Conservation (phyloP, 2,329 filamentous ascomycete genomes). For the Xylaria sp. region DNA sequence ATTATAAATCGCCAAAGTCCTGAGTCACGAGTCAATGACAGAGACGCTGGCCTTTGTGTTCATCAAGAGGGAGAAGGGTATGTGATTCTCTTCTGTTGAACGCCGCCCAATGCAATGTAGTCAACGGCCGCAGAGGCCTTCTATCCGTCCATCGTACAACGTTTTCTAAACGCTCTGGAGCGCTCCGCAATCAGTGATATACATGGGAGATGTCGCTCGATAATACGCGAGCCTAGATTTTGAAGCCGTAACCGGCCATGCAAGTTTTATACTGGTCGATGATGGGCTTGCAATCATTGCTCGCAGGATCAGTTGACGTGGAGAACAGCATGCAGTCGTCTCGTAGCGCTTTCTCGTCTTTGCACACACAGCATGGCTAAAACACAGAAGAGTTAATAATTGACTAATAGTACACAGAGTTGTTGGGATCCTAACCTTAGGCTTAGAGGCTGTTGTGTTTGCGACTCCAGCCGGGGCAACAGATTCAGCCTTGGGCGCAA, state of each 20-base stretch:
- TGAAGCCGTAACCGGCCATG: slow-evolving; percentile 94
- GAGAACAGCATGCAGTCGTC: slow-evolving; percentile 99
- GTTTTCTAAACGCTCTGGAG: slow-evolving; percentile 1
- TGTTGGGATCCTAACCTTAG: slow-evolving; percentile 45
- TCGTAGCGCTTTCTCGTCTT: slow-evolving; percentile 88
- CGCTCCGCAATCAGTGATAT: slow-evolving; percentile 20
- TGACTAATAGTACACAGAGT: background rate
- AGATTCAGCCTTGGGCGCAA: slow-evolving; percentile 44
- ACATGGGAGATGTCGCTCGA: slow-evolving; percentile 7
- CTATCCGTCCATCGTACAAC: slow-evolving; percentile 36
- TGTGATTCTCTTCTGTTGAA: slow-evolving; percentile 30
- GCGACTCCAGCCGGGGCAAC: slow-evolving; percentile 39
- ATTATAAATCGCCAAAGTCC: background rate
- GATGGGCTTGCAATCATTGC: slow-evolving; percentile 81
- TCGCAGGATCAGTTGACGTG: slow-evolving; percentile 80
- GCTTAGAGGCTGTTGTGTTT: slow-evolving; percentile 46
- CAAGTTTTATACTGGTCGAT: slow-evolving; percentile 89
- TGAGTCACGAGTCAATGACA: background rate
- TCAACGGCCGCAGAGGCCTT: slow-evolving; percentile 27
- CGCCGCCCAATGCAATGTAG: slow-evolving; percentile 41
- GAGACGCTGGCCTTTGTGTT: background rate
- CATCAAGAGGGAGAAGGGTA: slow-evolving; percentile 6
- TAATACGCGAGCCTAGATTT: slow-evolving; percentile 58
- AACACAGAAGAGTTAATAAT: slow-evolving; percentile 22
- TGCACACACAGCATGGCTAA: slow-evolving; percentile 98